Conservation (phyloP, 1,284 basidiomycete genomes). For the Naganishia liquefaciens region DNA sequence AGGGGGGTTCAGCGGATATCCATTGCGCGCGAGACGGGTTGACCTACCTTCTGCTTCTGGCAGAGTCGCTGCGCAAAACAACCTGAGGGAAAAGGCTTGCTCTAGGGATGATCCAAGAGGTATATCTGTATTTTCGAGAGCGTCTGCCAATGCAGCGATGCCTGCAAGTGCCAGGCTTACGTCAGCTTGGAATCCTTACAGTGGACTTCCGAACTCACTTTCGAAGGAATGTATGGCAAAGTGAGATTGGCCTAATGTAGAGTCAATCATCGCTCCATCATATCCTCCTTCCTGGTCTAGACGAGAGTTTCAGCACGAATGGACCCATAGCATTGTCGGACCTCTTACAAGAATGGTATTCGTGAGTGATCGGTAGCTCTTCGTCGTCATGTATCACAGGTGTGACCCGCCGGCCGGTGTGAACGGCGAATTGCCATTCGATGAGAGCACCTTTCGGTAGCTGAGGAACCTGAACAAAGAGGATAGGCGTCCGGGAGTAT, state of each 20-base stretch:
- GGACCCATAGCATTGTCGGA: not conserved
- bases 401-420: conserved; percentile 39
- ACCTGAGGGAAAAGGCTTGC: conserved; percentile 14
- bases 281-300: conserved; percentile 5
- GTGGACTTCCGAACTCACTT: not conserved
- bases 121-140: conserved; percentile 6
- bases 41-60: conserved; percentile 7
- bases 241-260: conserved; percentile 11
- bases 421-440: conserved; percentile 57
- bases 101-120: conserved; percentile 2
- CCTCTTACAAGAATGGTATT: conserved; percentile 9
- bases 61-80: conserved; percentile 15
- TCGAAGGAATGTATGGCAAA: conserved; percentile 27
- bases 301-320: not conserved
- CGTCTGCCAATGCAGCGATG: conserved; percentile 7
- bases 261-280: conserved; percentile 8
- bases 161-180: not conserved
- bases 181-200: not conserved
- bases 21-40: not conserved
- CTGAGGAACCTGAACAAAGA: conserved; percentile 68
- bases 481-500: conserved; percentile 55
- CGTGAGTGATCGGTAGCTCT: conserved; percentile 12
- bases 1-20: not conserved
- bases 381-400: conserved; percentile 30
- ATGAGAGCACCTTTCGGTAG: conserved; percentile 72